Evolutionary conservation across 257 asterid genomes (phyloP), one percentile per base, ranked within the genome.

Genomic region (Henckelia pumila): DNA sequence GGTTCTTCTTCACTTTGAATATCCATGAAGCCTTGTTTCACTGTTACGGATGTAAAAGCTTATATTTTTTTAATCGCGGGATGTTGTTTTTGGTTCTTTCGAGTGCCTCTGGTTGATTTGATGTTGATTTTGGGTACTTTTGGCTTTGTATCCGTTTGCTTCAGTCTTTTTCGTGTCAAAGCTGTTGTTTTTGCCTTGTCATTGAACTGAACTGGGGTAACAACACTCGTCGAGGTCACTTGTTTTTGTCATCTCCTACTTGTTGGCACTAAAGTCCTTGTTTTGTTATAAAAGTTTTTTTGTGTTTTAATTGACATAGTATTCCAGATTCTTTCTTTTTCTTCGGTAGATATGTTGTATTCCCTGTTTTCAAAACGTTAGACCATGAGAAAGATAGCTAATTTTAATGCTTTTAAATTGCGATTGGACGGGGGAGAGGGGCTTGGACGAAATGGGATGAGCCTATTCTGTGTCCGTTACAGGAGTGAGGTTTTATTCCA

Each of bases 1-100:
- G 99, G 99, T 93, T 75, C 66, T 93, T 75, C 66, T 61, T 55
- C 56, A 35, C 25, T 63, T n/a, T 33, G 35, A 44, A 37, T 37
- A 4, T 62, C 11, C 40, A 9, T 21, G 17, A 63, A 11, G 37
- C 22, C 22, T 11, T 35, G 4, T 33, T 56, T 14, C 21, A 6
- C 32, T 66, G 6, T 33, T 53, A 3, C 22, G 16, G 23, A 7
- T 49, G 6, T 8, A 22, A 58, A 58, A 56, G 67, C 19, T 37
- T 25, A 44, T 28, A 67, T 26, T 33, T 35, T 67, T 44, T 44
- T 20, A n/a, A 22, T 28, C 8, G 16, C 56, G 53, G 33, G n/a
- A 9, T 28, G 47, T 37, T 10, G 7, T 35, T 24, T 24, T 24
- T 6, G 6, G 61, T 60, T 24, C 26, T 25, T 25, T 25, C 26